phyloP scores from a whole-genome alignment of 805 yeast genomes.

The Suhomyces faveliae region DNA sequence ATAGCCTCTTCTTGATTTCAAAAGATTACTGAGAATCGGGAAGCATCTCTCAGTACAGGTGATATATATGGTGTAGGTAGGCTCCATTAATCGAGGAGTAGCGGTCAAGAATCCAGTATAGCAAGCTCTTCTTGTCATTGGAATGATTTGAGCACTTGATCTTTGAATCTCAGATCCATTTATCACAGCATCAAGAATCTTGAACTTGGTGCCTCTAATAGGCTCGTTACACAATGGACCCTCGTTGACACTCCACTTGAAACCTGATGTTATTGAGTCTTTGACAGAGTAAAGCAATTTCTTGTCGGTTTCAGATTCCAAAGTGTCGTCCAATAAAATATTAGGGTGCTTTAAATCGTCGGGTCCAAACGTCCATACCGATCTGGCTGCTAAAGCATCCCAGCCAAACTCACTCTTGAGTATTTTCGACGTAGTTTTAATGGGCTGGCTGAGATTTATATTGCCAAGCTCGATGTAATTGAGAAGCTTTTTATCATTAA shows the following conservation, averaged over 20 bases:
- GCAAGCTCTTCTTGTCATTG: conserved; percentile 81
- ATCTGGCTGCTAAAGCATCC: conserved; percentile 82
- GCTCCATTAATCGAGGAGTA: conserved; percentile 78
- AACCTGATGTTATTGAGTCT: conserved; percentile 69
- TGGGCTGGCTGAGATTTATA: conserved; percentile 34
- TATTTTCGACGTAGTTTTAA: conserved; percentile 48
- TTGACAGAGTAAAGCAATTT: conserved; percentile 43
- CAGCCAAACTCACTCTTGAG: conserved; percentile 63
- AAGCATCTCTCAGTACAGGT: conserved; percentile 52
- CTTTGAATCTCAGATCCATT: conserved; percentile 49
- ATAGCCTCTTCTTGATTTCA: conserved; percentile 70
- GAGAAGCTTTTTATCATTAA: conserved; percentile 50
- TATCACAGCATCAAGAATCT: conserved; percentile 59
- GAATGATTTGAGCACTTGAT: conserved; percentile 71
- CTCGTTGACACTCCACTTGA: conserved; percentile 75
- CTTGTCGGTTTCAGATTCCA: conserved; percentile 67
- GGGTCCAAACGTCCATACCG: conserved; percentile 74
- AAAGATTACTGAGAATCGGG: conserved; percentile 44
- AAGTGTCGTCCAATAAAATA: conserved; percentile 65
- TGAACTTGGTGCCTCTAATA: conserved; percentile 66
- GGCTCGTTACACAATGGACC: conserved; percentile 95
- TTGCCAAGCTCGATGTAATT: conserved; percentile 55
- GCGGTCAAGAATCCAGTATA: conserved; percentile 78
- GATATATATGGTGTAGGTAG: conserved; percentile 61
- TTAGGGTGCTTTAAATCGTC: conserved; percentile 47